These are phyloP conservation scores for Phialophora macrospora DNA, from an alignment of 2,329 filamentous ascomycete genomes.

Conservation along the genomic window DNA sequence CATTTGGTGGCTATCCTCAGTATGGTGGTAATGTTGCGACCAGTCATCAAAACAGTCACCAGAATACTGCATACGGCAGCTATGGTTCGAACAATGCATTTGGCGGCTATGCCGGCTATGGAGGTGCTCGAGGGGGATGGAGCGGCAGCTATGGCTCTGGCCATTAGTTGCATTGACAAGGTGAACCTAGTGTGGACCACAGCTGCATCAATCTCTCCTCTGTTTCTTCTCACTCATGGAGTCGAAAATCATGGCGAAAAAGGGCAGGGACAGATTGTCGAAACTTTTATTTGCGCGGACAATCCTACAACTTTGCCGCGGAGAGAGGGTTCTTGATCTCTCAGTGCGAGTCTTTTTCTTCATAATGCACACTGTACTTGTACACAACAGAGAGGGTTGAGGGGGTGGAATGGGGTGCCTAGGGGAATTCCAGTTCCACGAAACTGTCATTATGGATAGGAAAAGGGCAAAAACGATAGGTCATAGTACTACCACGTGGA, in stretches of 20 bases:
- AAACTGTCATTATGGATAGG: conserved; percentile 23
- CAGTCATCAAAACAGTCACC: conserved; percentile 35
- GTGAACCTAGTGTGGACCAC: conserved; percentile 1
- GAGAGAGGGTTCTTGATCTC: conserved; percentile 20
- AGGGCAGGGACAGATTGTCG: conserved; percentile 23
- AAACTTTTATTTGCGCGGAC: conserved; percentile 22
- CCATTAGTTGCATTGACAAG: conserved; percentile 25
- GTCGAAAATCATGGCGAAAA: conserved; percentile 32
- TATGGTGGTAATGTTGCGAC: conserved; percentile 36
- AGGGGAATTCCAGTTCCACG: not conserved
- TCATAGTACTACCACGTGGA: conserved; percentile 12
- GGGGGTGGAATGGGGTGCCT: conserved; percentile 3
- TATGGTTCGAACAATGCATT: conserved; percentile 39
- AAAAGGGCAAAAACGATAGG: conserved; percentile 19
- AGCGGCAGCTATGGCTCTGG: conserved; percentile 36
- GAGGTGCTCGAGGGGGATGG: conserved; percentile 36
- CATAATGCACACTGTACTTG: conserved; percentile 32
- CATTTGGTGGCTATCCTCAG: conserved; percentile 40
- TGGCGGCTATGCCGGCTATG: conserved; percentile 38
- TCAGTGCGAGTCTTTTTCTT: conserved; percentile 18
- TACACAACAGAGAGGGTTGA: conserved; percentile 27
- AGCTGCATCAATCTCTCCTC: conserved; percentile 23
- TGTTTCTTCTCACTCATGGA: conserved; percentile 28
- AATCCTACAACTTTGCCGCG: conserved; percentile 22
- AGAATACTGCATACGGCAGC: conserved; percentile 36